phyloP scores from a whole-genome alignment of 139 green algal species.

The Desmodesmus armatus region DNA sequence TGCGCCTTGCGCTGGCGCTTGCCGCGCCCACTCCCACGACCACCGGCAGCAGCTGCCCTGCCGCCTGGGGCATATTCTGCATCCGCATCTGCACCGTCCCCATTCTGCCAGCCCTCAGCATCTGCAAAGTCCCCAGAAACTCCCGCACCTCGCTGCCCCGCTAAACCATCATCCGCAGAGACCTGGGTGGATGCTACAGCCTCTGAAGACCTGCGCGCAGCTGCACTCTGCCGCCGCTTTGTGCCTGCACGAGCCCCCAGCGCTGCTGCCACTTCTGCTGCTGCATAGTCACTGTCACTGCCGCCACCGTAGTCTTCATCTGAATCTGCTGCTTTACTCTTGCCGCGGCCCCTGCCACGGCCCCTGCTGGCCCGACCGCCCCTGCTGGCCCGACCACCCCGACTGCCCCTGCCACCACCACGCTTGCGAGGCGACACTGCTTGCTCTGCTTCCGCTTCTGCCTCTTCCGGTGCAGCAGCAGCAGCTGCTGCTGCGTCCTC shows the following conservation, averaged over 20 bases:
- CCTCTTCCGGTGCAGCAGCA: background rate
- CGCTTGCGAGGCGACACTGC: no score
- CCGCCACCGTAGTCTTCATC: background rate
- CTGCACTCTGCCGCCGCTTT: no score
- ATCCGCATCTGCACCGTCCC: no score
- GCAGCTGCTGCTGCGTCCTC: background rate
- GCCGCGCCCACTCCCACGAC: background rate
- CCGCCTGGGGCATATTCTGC: background rate
- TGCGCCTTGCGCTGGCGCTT: constrained; percentile 1
- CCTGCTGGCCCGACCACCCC: background rate
- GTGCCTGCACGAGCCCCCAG: no score
- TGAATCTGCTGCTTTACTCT: background rate
- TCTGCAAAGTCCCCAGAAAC: no score
- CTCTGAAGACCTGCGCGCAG: no score
- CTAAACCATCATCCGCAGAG: no score
- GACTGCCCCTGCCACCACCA: background rate
- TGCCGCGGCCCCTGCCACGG: background rate
- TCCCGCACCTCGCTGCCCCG: no score
- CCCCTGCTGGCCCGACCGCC: background rate
- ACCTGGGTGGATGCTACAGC: no score
- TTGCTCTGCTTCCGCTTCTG: constrained; percentile 5
- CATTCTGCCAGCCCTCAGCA: no score
- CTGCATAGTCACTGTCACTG: background rate
- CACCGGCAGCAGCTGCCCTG: background rate
- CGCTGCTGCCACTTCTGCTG: background rate